A percentile compares a stretch with the other conserved stretches of the same genome.
Conservation (phyloP, 2,329 filamentous ascomycete species). For the Clarireedia monteithiana region DNA sequence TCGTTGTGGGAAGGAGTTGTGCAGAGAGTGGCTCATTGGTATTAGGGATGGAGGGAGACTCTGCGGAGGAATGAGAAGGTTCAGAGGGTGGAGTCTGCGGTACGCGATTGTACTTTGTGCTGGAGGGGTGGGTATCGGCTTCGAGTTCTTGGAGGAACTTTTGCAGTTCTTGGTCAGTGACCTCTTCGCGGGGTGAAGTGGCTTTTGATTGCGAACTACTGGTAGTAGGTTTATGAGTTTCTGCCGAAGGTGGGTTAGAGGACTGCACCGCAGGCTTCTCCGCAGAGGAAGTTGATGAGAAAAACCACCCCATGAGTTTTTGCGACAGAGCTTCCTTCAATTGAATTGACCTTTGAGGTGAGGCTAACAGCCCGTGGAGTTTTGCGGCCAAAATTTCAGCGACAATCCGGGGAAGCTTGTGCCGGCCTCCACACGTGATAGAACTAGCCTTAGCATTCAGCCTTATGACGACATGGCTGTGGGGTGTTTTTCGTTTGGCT, state of each 20-base stretch:
- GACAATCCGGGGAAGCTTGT: slow-evolving; percentile 5
- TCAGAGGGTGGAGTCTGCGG: slow-evolving; percentile 13
- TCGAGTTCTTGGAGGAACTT: slow-evolving; percentile 30
- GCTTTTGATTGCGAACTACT: slow-evolving; percentile 9
- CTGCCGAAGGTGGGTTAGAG: not conserved
- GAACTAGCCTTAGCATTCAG: not conserved
- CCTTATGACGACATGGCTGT: slow-evolving; percentile 16
- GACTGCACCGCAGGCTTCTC: not conserved
- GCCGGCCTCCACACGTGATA: slow-evolving; percentile 1
- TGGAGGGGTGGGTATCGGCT: slow-evolving; percentile 18
- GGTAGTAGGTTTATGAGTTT: slow-evolving; percentile 14
- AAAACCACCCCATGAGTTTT: slow-evolving; percentile 51
- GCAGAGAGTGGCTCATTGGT: slow-evolving; percentile 45
- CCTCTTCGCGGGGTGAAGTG: slow-evolving; percentile 21
- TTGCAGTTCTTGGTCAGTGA: slow-evolving; percentile 28
- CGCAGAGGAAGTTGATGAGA: slow-evolving; percentile 34
- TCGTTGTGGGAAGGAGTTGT: slow-evolving; percentile 66
- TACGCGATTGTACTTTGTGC: slow-evolving; percentile 24
- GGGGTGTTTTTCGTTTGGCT: not conserved
- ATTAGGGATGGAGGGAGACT: slow-evolving; percentile 8
- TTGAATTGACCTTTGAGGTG: slow-evolving; percentile 6
- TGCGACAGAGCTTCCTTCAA: slow-evolving; percentile 10
- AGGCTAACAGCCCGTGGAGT: not conserved
- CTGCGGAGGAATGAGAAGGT: slow-evolving; percentile 11
- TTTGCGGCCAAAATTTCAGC: not conserved